Evolutionary conservation across 2,329 filamentous ascomycete species (phyloP), one percentile per base, ranked within the genome.

Genomic region (Atkinsonella hypoxylon): DNA sequence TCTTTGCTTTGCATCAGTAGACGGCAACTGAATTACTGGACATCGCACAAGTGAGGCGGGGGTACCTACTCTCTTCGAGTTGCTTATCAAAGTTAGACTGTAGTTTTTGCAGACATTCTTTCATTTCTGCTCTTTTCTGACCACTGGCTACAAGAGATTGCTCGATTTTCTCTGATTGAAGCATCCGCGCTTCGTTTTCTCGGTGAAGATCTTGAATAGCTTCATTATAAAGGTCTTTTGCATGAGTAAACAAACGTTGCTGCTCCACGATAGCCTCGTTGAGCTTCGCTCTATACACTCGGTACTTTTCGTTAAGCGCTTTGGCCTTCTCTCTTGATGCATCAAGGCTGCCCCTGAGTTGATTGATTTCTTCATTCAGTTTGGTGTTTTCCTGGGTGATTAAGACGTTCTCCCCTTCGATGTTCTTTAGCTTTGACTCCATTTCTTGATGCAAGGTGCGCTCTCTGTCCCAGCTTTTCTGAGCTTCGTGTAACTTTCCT

Each of bases 261-360:
- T 78, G 74, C 51, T 78, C 74, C 2, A 56, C 53, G 9, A 72
- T 69, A 1, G 70, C 69, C 45, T 70, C 62, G 50, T 76, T 74
- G n/a, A 78, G 57, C 15, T 68, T 68, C 3, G 58, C 55, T 49
- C 61, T 67, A 52, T 65, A 69, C 1, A 56, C 56, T 6, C 59
- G 60, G 42, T 66, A 58, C 50, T 66, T 74, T 10, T 67, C 64
- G 45, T 68, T 53, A 10, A 64, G 39, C 5, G 44, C 46, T 13
- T 47, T 47, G 1, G 49, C 51, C 45, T 55, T 54, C 17, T 58
- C 47, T n/a, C 60, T 57, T 11, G 61, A 59, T 6, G 57, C 50
- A 12, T 53, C 47, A 1, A 68, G 39, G 9, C 62, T 57, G 1
- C 57, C 53, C 4, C 60, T 60, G 2, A 66, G 58, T 1, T 57